Base-by-base conservation (phyloP, 140 eudicot species). In the Flaveria floridana region DNA sequence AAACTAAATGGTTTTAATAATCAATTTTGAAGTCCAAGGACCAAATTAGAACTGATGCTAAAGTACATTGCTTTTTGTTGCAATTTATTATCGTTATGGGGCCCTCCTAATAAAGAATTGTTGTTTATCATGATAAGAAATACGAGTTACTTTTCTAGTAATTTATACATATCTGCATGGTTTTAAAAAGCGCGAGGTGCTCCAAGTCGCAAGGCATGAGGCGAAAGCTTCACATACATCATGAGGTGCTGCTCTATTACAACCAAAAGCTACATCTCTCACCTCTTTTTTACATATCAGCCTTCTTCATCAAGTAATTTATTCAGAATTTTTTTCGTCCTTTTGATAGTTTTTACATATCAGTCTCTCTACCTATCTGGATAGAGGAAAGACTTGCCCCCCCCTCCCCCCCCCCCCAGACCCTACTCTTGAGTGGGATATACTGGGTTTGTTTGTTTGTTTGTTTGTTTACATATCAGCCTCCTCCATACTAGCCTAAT, bases 121-220 rank as follows among this genome's bases (percentile, higher is more conserved):
- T 4, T 34, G 6, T 61, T 59, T 73, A 63, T 48, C 28, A 23
- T 59, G 25, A 59, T 59, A 59, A 9, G 58, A 73, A 44, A 59
- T 73, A 19, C 28, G 2, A 55, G 16, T 25, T 23, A 23, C 25
- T 25, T 44, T 73, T 15, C n/a, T 21, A 44, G 59, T 46, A 42
- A 41, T 61, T 61, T 25, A 41, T 73, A 50, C 7, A 44, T 44
- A 14, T 44, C 13, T 44, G 3, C 50, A 44, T 44, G 50, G 13
- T 44, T 44, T 44, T 44, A 44, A 44, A 44, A 44, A 9, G 50
- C 50, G 3, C 14, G 14, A 44, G 50, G 50, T 44, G 50, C 50
- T 44, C 50, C 50, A 8, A 34, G 41, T 34, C 41, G 1, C 41
- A 34, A 44, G 50, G 50, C 50, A 11, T 44, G 50, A 44, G 50